A percentile compares a stretch with the other conserved stretches of the same genome.
phyloP scores from a whole-genome alignment of 768 basidiomycete species.

The Thelephora ganbajun region DNA sequence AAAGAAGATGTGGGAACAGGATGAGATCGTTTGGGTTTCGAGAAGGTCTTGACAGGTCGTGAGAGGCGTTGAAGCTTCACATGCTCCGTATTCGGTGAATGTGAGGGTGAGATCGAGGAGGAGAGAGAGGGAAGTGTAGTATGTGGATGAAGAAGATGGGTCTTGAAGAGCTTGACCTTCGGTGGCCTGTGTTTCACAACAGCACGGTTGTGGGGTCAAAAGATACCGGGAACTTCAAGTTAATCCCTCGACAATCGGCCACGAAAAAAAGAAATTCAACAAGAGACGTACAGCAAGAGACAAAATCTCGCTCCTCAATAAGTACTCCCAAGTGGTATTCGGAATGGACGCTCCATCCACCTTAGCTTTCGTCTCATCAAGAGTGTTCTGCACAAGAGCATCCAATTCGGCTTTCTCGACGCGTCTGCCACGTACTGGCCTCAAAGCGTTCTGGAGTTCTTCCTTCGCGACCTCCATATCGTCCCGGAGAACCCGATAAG shows the following conservation, averaged over 20 bases:
- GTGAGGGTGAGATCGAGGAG: conserved; percentile 61
- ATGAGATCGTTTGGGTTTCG: conserved; percentile 73
- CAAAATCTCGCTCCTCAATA: conserved; percentile 60
- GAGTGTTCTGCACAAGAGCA: conserved; percentile 30
- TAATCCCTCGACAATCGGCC: no score
- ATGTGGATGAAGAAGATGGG: conserved; percentile 24
- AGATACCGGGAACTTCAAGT: no score
- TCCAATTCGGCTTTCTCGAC: conserved; percentile 32
- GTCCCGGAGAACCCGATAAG: no score
- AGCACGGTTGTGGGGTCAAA: neutral
- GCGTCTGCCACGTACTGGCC: conserved; percentile 16
- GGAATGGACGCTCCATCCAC: conserved; percentile 26
- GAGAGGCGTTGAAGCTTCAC: conserved; percentile 63
- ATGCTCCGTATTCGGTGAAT: conserved; percentile 73
- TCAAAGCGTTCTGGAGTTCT: no score
- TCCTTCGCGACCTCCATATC: no score
- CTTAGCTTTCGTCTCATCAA: conserved; percentile 27
- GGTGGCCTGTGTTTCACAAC: conserved; percentile 30
- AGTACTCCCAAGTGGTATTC: conserved; percentile 64
- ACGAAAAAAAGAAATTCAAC: neutral
- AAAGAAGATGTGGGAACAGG: conserved; percentile 77
- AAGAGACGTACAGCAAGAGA: conserved; percentile 44
- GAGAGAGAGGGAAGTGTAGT: conserved; percentile 47
- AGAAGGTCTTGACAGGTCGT: conserved; percentile 66
- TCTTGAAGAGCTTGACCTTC: conserved; percentile 55